Conservation (phyloP, 352 stramenopile species). For the Phytopythium cucurbitacearum region DNA sequence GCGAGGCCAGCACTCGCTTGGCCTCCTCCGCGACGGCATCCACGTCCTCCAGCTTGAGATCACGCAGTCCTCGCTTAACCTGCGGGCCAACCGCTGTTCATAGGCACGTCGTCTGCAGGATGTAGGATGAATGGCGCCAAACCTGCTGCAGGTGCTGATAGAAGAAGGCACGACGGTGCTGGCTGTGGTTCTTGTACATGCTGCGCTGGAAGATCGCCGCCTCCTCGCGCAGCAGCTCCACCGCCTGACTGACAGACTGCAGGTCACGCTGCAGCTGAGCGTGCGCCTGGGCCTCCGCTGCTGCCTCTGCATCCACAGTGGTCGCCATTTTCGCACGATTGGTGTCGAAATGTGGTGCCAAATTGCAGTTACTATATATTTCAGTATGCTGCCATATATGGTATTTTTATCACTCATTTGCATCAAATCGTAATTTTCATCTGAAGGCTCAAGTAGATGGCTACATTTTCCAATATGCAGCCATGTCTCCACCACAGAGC, state of each 20-base stretch:
- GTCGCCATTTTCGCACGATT: background rate
- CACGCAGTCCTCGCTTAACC: conserved; percentile 62
- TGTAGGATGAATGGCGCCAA: background rate
- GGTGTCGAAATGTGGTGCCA: background rate
- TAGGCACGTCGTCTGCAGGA: background rate
- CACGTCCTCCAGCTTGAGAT: conserved; percentile 37
- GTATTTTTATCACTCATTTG: no score
- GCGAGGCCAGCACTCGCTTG: conserved; percentile 31
- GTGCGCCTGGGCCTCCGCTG: conserved; percentile 19
- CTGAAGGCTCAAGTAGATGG: no score
- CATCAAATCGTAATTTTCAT: no score
- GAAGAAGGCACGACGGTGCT: conserved; percentile 79
- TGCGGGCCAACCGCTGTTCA: conserved; percentile 7
- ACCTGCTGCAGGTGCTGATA: conserved; percentile 77
- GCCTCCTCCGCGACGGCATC: conserved; percentile 32
- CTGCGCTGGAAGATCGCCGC: conserved; percentile 60
- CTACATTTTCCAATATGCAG: background rate
- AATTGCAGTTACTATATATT: no score
- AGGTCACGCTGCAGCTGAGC: conserved; percentile 35
- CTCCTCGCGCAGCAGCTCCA: conserved; percentile 47
- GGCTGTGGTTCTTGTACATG: conserved; percentile 89
- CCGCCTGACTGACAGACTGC: conserved; percentile 24
- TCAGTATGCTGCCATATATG: no score
- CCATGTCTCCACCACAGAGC: background rate
- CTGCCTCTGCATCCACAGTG: background rate